Base-by-base conservation (phyloP, 331 rosid species). In the Rosa hybrid region DNA sequence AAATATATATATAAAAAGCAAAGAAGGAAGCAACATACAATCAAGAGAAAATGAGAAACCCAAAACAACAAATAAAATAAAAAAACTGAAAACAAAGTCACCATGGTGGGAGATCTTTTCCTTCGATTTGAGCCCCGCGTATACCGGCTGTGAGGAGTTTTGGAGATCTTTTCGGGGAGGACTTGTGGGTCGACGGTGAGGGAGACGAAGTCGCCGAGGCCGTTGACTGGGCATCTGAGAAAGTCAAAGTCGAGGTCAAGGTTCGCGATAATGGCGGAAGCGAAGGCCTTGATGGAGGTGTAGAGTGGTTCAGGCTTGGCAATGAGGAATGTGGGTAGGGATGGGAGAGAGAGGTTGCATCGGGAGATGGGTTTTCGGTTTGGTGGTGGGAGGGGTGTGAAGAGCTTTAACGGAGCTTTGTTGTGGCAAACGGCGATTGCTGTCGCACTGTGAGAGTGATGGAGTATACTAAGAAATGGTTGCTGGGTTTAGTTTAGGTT, bases 201-300 rank as follows among this genome's bases (percentile, higher is more conserved):
- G 7, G 97, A 86, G 48, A 94, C 96, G 2, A 77, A 87, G 82
- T 92, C 94, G 1, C 96, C 94, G 0, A 94, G 78, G 8, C 94
- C 91, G 11, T 94, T 91, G 1, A 94, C 88, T 21, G 96, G 96
- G 82, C 97, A 92, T 1, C 98, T 96, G 0, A 94, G 88, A 80
- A 92, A 92, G 80, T 92, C 97, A 64, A 90, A 94, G 9, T 97
- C 97, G 1, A 96, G 96, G 11, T 97, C 97, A 11, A 90, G 92
- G 70, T 92, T 89, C 6, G 98, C 94, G 12, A 45, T 45, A 3
- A 3, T 34, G 39, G 39, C 39, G 39, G 5, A 34, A 30, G 34
- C 34, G 34, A 30, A 30, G 39, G 39, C 39, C 39, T 34, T 34
- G 39, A 34, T 34, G 39, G 4, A 34, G 4, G 39, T 34, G 39